These are phyloP conservation scores for Crithidia mellificae DNA, from an alignment of 208 protist species.

Conservation along the genomic window DNA sequence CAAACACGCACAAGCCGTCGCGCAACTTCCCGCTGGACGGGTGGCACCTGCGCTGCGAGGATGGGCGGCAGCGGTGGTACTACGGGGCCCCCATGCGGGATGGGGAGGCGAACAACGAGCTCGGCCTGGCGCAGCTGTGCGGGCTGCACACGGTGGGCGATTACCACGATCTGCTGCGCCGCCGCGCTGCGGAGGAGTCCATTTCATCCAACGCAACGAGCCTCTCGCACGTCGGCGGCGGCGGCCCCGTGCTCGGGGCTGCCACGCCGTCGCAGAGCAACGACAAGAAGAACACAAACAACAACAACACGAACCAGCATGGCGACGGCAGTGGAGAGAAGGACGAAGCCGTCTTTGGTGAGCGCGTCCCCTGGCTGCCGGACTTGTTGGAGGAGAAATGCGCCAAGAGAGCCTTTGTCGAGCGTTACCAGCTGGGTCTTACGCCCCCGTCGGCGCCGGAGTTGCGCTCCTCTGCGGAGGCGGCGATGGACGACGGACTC, in stretches of 20 bases:
- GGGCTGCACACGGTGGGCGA: conserved; percentile 44
- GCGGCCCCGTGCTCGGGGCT: too few relatives aligned
- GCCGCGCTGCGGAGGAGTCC: conserved; percentile 3
- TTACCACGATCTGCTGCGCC: conserved; percentile 33
- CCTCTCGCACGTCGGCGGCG: not conserved
- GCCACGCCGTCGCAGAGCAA: too few relatives aligned
- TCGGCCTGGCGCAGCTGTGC: conserved; percentile 54
- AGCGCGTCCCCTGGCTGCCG: conserved; percentile 24
- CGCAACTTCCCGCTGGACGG: conserved; percentile 52
- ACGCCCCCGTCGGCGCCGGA: conserved; percentile 11
- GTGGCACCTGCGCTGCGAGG: conserved; percentile 87
- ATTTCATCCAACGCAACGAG: not conserved
- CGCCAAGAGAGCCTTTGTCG: conserved; percentile 50
- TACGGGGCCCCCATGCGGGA: conserved; percentile 50
- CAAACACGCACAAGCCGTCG: conserved; percentile 34
- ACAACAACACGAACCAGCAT: too few relatives aligned
- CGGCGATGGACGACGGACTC: conserved; percentile 60
- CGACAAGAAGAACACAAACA: too few relatives aligned
- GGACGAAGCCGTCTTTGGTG: conserved; percentile 1
- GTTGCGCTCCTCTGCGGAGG: conserved; percentile 27
- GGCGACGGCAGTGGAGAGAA: not conserved
- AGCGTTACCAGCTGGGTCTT: conserved; percentile 75
- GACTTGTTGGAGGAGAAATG: conserved; percentile 46
- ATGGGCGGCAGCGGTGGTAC: conserved; percentile 90
- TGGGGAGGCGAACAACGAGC: conserved; percentile 63